Base-by-base conservation (phyloP, 768 basidiomycete species). In the Pulveroboletus ravenelii region DNA sequence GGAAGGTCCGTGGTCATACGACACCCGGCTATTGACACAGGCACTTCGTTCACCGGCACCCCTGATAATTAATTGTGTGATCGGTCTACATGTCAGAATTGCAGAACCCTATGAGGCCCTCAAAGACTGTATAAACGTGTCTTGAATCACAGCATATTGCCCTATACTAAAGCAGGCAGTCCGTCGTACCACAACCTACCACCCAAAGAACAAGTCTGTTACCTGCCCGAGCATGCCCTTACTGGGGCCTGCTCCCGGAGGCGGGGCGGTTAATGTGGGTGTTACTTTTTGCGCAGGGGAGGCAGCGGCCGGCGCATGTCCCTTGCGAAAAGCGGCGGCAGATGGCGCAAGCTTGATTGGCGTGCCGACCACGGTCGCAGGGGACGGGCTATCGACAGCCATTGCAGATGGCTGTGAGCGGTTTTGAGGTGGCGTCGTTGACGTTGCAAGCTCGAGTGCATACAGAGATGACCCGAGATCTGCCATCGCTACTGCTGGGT, bases 161-260 rank as follows among this genome's bases (percentile, higher is more conserved):
- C n/a, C 20, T 40, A 32, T 17, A 35, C 42, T 9, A 35, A 17
- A 44, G n/a, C n/a, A 34, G n/a, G 13, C 9, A 35, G 30, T 35
- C 37, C 37, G 46, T 30, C 18, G 14, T 35, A 31, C 20, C 32
- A 50, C 15, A 15, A 30, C 41, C 71, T 80, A 90, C 87, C 87
- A 90, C 14, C 87, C 87, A 62, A 89, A 90, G 42, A 91, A 83
- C 55, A 89, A 63, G 71, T 91, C 88, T 12, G 84, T 83, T 46
- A 90, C 80, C 66, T 87, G 86, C 13, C 85, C 85, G 12, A 89
- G 54, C 56, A 89, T 61, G 7, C 83, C 76, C 62, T 82, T 89
- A 53, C 61, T 77, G 9, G 77, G 73, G 5, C 68, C 67, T 38
- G 70, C 64, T 57, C 52, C 63, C 20, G 57, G 59, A 30, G 59